Percentiles rank a stretch among this genome's conserved stretches.
phyloP scores from a whole-genome alignment of 257 asterid genomes.

The Solanum stenotomum region DNA sequence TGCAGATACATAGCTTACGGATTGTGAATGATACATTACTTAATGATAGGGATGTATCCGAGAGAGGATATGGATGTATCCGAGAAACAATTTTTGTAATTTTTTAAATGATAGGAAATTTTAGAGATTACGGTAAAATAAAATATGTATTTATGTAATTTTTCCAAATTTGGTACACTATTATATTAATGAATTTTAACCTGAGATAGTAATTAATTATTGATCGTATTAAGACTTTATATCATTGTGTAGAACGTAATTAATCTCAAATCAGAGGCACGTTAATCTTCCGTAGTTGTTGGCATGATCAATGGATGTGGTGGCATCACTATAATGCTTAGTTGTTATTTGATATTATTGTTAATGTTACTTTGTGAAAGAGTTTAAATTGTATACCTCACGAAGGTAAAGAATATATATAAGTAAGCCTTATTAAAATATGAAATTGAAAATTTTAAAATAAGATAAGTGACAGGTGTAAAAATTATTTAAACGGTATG shows the following conservation, averaged over 20 bases:
- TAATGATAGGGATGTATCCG: too few relatives aligned
- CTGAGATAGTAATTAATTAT: neutral
- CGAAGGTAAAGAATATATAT: neutral
- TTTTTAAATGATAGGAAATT: too few relatives aligned
- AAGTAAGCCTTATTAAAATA: neutral
- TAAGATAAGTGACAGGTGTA: neutral
- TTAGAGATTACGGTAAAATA: too few relatives aligned
- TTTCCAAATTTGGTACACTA: neutral
- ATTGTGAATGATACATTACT: too few relatives aligned
- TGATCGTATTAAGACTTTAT: neutral
- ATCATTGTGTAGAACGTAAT: neutral
- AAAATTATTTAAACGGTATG: neutral
- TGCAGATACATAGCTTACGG: too few relatives aligned
- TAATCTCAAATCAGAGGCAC: neutral
- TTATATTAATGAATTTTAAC: neutral
- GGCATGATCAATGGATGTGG: neutral
- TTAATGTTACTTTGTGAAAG: neutral
- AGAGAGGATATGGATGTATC: too few relatives aligned
- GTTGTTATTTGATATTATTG: neutral
- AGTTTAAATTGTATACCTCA: neutral
- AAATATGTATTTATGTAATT: too few relatives aligned
- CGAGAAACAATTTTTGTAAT: too few relatives aligned
- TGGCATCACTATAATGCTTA: neutral
- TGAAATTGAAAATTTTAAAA: neutral
- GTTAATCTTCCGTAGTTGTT: neutral